Evolutionary conservation across 225 moss, liverwort and hornwort genomes (phyloP), one percentile per base, ranked within the genome.

Genomic region (Polytrichum formosum): DNA sequence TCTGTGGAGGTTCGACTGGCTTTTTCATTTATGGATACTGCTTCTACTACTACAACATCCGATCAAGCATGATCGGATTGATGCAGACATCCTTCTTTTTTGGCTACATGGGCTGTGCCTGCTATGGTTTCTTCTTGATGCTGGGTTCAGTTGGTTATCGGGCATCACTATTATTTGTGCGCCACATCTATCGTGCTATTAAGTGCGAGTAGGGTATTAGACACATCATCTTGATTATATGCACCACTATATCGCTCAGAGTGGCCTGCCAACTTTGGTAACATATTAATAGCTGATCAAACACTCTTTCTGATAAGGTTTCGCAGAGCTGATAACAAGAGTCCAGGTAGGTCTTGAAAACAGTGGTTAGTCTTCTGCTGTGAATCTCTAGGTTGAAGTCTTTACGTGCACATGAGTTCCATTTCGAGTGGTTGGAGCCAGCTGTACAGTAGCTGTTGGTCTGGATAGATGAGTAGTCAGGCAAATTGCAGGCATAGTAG

Each of bases 41-140:
- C 76, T 91, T 92, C 65, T 93, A 94, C 77, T 97, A 92, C 73
- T 93, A 91, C 61, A 81, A 83, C 18, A 82, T 90, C 56, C 85
- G 94, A 64, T 94, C 94, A 20, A 87, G 82, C 71, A 94, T 97
- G 93, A 82, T 81, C 33, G 92, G 93, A 56, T 81, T 92, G 86
- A 80, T 97, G 88, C 92, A 94, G 80, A 84, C 91, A 18, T 92
- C 94, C 23, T 94, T 94, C 74, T 97, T 91, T 78, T 93, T 92
- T 63, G 97, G 97, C 64, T 97, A 97, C 74, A 97, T 97, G 97
- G 91, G 89, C 56, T 92, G 93, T 74, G 94, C 87, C 7, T 97
- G 94, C 58, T 93, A 90, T 56, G 94, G 94, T 0, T 97, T 97
- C 83, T 97, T 97, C 88, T 83, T 97, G 75, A 90, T 97, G 92